Evolutionary conservation across 257 asterid species (phyloP).

Genomic region (Scutellaria galericulata): DNA sequence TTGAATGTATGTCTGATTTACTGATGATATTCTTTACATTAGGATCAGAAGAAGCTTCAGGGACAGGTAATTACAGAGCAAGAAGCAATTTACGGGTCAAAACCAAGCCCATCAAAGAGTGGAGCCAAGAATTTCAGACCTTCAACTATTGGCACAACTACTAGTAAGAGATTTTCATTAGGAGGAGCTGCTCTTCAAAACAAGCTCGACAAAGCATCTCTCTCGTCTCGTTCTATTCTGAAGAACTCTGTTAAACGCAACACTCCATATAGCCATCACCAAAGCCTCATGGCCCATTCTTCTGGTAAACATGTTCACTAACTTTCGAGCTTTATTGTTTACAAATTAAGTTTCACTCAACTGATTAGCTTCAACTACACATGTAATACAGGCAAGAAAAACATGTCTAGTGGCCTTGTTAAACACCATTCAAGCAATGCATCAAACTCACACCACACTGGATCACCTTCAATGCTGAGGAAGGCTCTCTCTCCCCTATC

Average conservation of each 20-base stretch:
- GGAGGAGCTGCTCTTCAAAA: slow-evolving; percentile 76
- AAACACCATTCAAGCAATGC: slow-evolving; percentile 42
- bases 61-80: slow-evolving; percentile 78
- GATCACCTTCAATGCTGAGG: slow-evolving; percentile 39
- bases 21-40: slow-evolving; percentile 25
- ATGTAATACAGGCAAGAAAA: slow-evolving; percentile 55
- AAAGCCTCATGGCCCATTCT: slow-evolving; percentile 35
- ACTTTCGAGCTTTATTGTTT: background rate
- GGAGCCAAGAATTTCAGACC: slow-evolving; percentile 57
- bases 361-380: background rate
- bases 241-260: slow-evolving; percentile 52
- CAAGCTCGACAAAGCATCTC: slow-evolving; percentile 51
- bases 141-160: slow-evolving; percentile 51
- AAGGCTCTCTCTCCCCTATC: slow-evolving; percentile 84
- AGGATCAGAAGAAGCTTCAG: slow-evolving; percentile 92
- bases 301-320: slow-evolving; percentile 50
- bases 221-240: slow-evolving; percentile 41
- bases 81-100: slow-evolving; percentile 84
- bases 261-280: slow-evolving; percentile 40
- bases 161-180: slow-evolving; percentile 60
- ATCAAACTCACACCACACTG: slow-evolving; percentile 35
- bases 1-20: background rate
- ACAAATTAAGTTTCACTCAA: background rate
- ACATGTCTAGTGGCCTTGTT: slow-evolving; percentile 30
- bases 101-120: slow-evolving; percentile 77